Conservation (phyloP, 495 filamentous ascomycete species). For the Penicillium steckii region DNA sequence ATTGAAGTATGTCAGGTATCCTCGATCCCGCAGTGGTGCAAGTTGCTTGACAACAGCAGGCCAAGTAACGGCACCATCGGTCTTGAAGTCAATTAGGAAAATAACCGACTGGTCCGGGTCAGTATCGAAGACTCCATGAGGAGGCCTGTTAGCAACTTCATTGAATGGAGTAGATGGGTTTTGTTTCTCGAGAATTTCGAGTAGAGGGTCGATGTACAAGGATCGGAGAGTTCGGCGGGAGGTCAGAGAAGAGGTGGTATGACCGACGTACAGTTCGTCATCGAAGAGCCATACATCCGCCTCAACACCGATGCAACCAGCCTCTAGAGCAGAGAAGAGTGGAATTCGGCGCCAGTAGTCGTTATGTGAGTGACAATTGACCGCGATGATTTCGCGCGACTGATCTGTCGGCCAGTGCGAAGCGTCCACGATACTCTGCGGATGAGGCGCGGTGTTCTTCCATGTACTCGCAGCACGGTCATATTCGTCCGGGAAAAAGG, state of each 20-base stretch:
- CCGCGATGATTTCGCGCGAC: constrained; percentile 66
- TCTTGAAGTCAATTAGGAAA: constrained; percentile 75
- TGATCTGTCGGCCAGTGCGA: constrained; percentile 74
- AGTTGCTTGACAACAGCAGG: constrained; percentile 59
- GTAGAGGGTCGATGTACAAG: constrained; percentile 57
- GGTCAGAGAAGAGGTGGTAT: constrained; percentile 45
- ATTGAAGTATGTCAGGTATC: constrained; percentile 60
- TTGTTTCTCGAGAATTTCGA: constrained; percentile 50
- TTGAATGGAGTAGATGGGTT: constrained; percentile 42
- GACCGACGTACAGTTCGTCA: constrained; percentile 62
- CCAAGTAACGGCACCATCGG: constrained; percentile 45
- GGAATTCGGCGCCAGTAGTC: constrained; percentile 84
- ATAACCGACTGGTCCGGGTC: constrained; percentile 59
- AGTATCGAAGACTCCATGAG: constrained; percentile 46
- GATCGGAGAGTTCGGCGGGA: constrained; percentile 49
- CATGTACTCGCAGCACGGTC: constrained; percentile 46
- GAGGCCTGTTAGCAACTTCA: constrained; percentile 14
- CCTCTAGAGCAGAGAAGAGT: constrained; percentile 61
- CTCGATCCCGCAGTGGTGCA: constrained; percentile 61
- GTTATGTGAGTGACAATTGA: constrained; percentile 76
- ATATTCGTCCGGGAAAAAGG: constrained; percentile 58
- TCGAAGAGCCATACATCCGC: constrained; percentile 85
- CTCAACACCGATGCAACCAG: constrained; percentile 70
- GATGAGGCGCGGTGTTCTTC: constrained; percentile 42
- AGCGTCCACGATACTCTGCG: constrained; percentile 42